A percentile compares a stretch with the other conserved stretches of the same genome.
Evolutionary conservation across 345 rosid species (phyloP).

Genomic region (Conringia planisiliqua): DNA sequence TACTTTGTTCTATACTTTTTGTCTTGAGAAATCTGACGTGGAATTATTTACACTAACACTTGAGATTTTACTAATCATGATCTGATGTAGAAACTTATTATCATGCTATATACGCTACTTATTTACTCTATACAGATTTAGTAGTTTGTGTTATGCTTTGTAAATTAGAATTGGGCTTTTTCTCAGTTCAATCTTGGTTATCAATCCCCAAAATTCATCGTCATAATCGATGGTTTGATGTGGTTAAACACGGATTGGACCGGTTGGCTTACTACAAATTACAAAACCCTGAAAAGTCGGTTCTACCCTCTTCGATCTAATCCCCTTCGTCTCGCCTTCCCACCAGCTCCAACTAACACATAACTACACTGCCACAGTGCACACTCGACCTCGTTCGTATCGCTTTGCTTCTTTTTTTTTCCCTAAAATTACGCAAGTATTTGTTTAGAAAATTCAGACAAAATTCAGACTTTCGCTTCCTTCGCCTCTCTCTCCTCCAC

Average conservation of each 20-base stretch:
- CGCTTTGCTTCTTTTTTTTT: neutral
- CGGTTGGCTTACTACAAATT: neutral
- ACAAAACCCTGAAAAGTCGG: neutral
- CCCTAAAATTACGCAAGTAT: neutral
- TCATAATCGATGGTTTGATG: neutral
- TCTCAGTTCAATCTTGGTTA: too few relatives aligned
- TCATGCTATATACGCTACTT: too few relatives aligned
- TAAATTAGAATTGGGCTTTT: too few relatives aligned
- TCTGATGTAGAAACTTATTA: too few relatives aligned
- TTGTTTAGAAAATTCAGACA: neutral
- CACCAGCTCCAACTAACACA: conserved; percentile 2
- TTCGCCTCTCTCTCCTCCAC: neutral
- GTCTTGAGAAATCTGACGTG: too few relatives aligned
- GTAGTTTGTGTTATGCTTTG: too few relatives aligned
- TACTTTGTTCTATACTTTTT: too few relatives aligned
- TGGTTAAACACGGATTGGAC: neutral
- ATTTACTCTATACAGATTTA: too few relatives aligned
- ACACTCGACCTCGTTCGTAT: conserved; percentile 18
- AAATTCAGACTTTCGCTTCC: neutral
- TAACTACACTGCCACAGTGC: neutral
- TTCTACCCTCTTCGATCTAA: neutral
- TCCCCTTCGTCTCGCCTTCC: neutral
- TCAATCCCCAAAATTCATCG: too few relatives aligned
- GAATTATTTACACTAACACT: too few relatives aligned
- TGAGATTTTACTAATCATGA: too few relatives aligned